Conservation (phyloP, 768 basidiomycete genomes). For the Lactifluus rugatus region DNA sequence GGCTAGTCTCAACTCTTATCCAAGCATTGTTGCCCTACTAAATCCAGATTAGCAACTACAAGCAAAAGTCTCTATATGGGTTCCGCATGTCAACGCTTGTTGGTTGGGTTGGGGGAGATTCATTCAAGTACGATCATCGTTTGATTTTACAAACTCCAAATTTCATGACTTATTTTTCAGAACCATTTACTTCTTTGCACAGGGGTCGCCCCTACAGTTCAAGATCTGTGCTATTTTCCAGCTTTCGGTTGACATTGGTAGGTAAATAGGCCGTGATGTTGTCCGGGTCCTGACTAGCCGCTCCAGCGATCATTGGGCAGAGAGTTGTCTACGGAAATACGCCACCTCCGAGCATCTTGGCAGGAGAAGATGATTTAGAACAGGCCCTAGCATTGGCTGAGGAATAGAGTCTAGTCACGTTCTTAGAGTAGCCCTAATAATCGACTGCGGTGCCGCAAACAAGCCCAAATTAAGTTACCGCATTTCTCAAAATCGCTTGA, state of each 20-base stretch:
- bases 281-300: conserved; percentile 12
- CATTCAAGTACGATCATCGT: conserved; percentile 56
- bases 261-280: conserved; percentile 23
- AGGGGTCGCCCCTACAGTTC: conserved; percentile 68
- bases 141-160: not conserved
- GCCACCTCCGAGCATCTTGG: conserved; percentile 43
- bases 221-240: conserved; percentile 79
- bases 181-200: conserved; percentile 70
- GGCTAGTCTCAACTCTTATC: conserved; percentile 31
- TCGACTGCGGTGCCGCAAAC: conserved; percentile 12
- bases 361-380: conserved; percentile 59
- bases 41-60: conserved; percentile 51
- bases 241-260: conserved; percentile 67
- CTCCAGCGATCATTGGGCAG: conserved; percentile 59
- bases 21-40: conserved; percentile 1
- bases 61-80: conserved; percentile 70
- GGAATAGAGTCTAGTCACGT: conserved; percentile 28
- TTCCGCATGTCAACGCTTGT: conserved; percentile 75
- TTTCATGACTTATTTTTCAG: conserved; percentile 29
- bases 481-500: not conserved
- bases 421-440: too few relatives aligned
- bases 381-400: conserved; percentile 61
- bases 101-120: conserved; percentile 78
- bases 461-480: conserved; percentile 17
- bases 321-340: conserved; percentile 64